Evolutionary conservation across 2,329 filamentous ascomycete genomes (phyloP).

Genomic region (Colletotrichum godetiae): DNA sequence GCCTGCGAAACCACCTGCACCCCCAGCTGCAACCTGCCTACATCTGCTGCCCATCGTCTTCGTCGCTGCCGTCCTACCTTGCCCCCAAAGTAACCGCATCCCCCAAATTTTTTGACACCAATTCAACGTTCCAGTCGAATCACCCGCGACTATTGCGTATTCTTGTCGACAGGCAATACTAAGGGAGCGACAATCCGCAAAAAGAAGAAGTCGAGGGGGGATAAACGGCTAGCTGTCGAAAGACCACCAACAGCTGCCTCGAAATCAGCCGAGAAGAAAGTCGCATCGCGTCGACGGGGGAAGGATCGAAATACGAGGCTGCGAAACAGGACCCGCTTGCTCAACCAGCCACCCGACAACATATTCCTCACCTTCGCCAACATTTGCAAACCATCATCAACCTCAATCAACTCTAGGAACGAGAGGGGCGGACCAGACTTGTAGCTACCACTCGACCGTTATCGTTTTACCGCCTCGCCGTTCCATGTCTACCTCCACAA

Average conservation of each 20-base stretch:
- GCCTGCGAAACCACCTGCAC: slow-evolving; percentile 12
- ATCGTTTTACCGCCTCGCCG: not conserved
- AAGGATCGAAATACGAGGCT: slow-evolving; percentile 7
- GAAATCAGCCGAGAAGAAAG: not conserved
- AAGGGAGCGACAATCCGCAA: not conserved
- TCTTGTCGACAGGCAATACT: not conserved
- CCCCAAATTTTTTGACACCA: not conserved
- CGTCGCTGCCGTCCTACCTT: not conserved
- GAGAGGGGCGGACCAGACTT: not conserved
- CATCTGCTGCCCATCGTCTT: not conserved
- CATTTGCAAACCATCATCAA: not conserved
- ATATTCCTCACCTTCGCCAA: not conserved
- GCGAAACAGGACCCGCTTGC: slow-evolving; percentile 17
- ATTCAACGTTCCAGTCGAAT: not conserved
- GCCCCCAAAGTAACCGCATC: not conserved
- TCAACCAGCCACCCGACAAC: slow-evolving; percentile 15
- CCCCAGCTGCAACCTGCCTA: slow-evolving; percentile 3
- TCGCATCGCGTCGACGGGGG: slow-evolving; percentile 10
- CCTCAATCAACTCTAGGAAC: not conserved
- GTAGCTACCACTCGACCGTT: not conserved
- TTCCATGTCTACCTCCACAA: not conserved
- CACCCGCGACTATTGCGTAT: not conserved
- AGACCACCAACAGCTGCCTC: not conserved
- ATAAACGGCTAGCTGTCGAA: not conserved
- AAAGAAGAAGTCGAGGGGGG: not conserved